These are phyloP conservation scores for Pichia sp. DNA, from an alignment of 1,139 yeast genomes.

Conservation along the genomic window DNA sequence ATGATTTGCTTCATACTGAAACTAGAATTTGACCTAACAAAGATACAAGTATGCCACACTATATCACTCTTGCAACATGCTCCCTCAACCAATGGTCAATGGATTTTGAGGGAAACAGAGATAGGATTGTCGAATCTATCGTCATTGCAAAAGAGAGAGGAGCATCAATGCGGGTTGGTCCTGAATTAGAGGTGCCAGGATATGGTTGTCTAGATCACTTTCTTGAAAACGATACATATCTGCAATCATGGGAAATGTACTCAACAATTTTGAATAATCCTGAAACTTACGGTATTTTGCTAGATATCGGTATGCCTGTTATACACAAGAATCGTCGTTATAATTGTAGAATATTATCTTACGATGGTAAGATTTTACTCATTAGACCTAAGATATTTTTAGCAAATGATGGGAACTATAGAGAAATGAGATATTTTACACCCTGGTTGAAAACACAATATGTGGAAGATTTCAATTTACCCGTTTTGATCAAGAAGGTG, in stretches of 20 bases:
- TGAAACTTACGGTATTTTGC: constrained; percentile 67
- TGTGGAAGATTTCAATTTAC: constrained; percentile 69
- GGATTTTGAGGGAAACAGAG: constrained; percentile 95
- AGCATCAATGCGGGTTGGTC: constrained; percentile 88
- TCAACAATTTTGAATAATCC: constrained; percentile 63
- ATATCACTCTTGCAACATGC: constrained; percentile 57
- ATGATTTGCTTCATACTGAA: no score
- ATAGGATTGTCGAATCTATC: constrained; percentile 80
- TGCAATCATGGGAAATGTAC: constrained; percentile 94
- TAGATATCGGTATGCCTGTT: constrained; percentile 94
- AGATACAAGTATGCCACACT: constrained; percentile 43
- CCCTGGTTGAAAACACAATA: constrained; percentile 84
- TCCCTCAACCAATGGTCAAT: constrained; percentile 97
- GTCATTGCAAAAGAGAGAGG: constrained; percentile 66
- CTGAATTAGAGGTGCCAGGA: constrained; percentile 91
- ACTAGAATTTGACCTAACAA: no score
- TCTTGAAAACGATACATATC: constrained; percentile 79
- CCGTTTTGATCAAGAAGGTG: constrained; percentile 56
- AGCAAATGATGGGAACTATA: constrained; percentile 95
- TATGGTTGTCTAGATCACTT: constrained; percentile 96
- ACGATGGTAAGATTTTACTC: constrained; percentile 70
- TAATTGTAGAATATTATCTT: constrained; percentile 83
- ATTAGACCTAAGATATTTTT: constrained; percentile 90
- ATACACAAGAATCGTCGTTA: constrained; percentile 82
- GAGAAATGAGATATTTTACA: constrained; percentile 95